Percentiles rank a stretch among this genome's conserved stretches.
These are phyloP conservation scores for Solanum commersonii DNA, from an alignment of 257 asterid genomes.

Conservation along the genomic window DNA sequence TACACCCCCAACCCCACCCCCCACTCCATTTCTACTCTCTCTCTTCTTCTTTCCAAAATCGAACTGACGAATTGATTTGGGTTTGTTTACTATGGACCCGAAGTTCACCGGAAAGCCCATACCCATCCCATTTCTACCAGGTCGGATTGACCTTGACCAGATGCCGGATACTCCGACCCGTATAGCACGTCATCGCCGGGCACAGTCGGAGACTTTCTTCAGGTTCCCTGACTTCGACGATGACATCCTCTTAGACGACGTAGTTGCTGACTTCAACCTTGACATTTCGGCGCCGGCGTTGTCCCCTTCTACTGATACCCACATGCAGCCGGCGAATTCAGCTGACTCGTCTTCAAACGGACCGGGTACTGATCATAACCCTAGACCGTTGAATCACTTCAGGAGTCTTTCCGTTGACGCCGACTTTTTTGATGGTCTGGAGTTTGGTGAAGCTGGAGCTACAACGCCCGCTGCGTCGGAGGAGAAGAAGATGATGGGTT, in stretches of 20 bases:
- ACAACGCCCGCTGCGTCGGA: constrained; percentile 1
- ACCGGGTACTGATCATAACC: background rate
- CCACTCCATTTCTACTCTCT: background rate
- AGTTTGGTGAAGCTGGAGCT: constrained; percentile 21
- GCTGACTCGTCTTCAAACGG: constrained; percentile 17
- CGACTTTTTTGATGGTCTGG: constrained; percentile 73
- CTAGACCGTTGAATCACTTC: constrained; percentile 34
- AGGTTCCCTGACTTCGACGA: constrained; percentile 73
- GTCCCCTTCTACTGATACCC: background rate
- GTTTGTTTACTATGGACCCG: constrained; percentile 74
- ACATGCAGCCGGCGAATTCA: constrained; percentile 7
- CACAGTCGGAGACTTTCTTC: constrained; percentile 83
- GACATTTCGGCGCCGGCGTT: constrained; percentile 23
- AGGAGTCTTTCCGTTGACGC: constrained; percentile 85
- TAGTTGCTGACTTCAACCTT: constrained; percentile 42
- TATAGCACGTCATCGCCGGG: constrained; percentile 66
- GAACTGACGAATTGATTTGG: background rate
- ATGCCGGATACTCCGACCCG: constrained; percentile 79
- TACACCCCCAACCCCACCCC: background rate
- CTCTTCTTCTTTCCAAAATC: background rate
- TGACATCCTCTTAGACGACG: constrained; percentile 57
- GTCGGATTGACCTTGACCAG: constrained; percentile 57
- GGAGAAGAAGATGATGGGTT: constrained; percentile 11
- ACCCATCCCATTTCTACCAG: constrained; percentile 20
- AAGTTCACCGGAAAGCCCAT: constrained; percentile 42